Conservation (phyloP, 176 grass and related monocot species). For the Tillandsia fasciculata region DNA sequence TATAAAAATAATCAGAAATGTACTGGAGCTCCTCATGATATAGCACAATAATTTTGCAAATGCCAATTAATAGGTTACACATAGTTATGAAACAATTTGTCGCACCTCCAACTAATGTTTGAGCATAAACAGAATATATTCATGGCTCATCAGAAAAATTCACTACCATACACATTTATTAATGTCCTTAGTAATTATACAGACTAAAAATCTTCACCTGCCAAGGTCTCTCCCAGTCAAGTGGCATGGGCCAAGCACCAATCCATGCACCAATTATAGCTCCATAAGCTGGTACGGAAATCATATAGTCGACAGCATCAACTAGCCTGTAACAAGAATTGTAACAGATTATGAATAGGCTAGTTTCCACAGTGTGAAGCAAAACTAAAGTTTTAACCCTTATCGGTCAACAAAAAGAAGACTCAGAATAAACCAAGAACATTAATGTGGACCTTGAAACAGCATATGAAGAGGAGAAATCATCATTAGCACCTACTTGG, state of each 20-base stretch:
- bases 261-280: conserved; percentile 88
- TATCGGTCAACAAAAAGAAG: not conserved
- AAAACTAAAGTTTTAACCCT: conserved; percentile 10
- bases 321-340: conserved; percentile 30
- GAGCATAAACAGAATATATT: too few relatives aligned
- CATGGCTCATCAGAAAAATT: too few relatives aligned
- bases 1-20: not conserved
- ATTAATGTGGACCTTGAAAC: not conserved
- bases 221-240: conserved; percentile 93
- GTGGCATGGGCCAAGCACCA: conserved; percentile 93
- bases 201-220: conserved; percentile 48
- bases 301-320: conserved; percentile 52
- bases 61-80: not conserved
- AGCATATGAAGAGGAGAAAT: not conserved
- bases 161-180: not conserved
- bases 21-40: not conserved
- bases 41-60: not conserved
- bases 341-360: not conserved
- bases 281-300: conserved; percentile 71
- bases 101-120: too few relatives aligned
- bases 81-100: too few relatives aligned
- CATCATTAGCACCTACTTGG: conserved; percentile 38
- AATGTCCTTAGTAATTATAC: not conserved
- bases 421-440: not conserved
- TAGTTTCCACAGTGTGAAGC: not conserved